Evolutionary conservation across 257 asterid species (phyloP).

Genomic region (Hygrophila difformis): DNA sequence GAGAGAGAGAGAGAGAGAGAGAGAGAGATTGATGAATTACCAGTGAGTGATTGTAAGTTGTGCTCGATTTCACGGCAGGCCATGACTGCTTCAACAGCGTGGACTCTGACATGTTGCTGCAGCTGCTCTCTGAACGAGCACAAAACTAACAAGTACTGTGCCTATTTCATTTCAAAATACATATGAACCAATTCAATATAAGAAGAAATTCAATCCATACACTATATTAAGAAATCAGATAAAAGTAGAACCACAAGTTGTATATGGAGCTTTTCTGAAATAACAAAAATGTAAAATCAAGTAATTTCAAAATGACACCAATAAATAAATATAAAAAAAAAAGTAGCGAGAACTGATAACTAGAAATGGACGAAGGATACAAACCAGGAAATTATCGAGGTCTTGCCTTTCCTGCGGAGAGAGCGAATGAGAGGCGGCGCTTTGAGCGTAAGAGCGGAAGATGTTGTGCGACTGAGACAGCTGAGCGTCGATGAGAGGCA

Average conservation of each 20-base stretch:
- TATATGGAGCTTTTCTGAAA: too few relatives aligned
- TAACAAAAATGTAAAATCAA: too few relatives aligned
- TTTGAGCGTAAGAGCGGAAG: conserved; percentile 62
- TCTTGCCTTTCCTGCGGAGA: conserved; percentile 67
- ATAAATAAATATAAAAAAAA: too few relatives aligned
- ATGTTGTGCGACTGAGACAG: conserved; percentile 66
- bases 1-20: not conserved
- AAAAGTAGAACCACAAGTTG: too few relatives aligned
- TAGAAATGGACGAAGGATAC: too few relatives aligned
- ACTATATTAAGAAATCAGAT: too few relatives aligned
- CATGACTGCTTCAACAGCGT: conserved; percentile 98
- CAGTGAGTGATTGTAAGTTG: conserved; percentile 74
- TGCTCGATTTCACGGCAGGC: conserved; percentile 98
- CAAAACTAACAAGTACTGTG: conserved; percentile 75
- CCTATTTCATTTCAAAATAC: conserved; percentile 31
- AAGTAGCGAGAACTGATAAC: too few relatives aligned
- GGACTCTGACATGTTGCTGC: conserved; percentile 97
- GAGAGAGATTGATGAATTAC: conserved; percentile 19
- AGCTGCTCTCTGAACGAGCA: conserved; percentile 92
- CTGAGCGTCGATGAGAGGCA: conserved; percentile 86
- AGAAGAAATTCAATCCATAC: too few relatives aligned
- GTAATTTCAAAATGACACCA: too few relatives aligned
- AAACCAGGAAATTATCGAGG: conserved; percentile 83
- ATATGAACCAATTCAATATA: too few relatives aligned
- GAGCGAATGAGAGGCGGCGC: conserved; percentile 19